Conservation (phyloP, 176 grass and related monocot genomes). For the Chrysopogon serrulatus region DNA sequence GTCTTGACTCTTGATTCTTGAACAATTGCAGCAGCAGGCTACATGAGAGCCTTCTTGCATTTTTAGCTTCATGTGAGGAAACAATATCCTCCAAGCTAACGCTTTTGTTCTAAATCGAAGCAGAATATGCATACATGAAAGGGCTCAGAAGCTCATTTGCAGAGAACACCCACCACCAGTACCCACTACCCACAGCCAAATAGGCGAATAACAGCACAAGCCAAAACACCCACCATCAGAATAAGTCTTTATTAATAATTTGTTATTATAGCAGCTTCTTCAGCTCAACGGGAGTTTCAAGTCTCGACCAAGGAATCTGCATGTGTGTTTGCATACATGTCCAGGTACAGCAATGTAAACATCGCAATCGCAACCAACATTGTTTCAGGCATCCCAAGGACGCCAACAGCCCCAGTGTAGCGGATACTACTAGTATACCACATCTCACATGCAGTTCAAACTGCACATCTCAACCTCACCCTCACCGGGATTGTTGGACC, state of each 20-base stretch:
- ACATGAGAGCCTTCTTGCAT: too few species aligned
- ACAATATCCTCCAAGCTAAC: too few species aligned
- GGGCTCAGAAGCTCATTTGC: too few species aligned
- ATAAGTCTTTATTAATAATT: neutral
- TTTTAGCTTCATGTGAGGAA: too few species aligned
- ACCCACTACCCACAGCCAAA: too few species aligned
- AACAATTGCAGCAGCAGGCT: too few species aligned
- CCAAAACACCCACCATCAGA: too few species aligned
- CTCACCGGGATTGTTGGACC: neutral
- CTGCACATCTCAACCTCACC: slow-evolving; percentile 26
- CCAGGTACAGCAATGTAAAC: neutral
- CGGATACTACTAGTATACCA: neutral
- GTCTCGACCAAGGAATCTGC: neutral
- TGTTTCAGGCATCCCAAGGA: slow-evolving; percentile 12
- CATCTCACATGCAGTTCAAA: slow-evolving; percentile 6
- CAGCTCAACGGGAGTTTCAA: neutral
- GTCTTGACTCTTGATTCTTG: too few species aligned
- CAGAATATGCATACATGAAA: too few species aligned
- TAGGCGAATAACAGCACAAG: too few species aligned
- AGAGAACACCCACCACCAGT: too few species aligned
- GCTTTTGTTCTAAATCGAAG: too few species aligned
- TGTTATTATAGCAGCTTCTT: neutral
- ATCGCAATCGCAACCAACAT: neutral
- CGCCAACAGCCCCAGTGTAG: neutral
- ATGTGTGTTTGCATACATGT: slow-evolving; percentile 17